Conservation (phyloP, 2,329 filamentous ascomycete species). For the Biscogniauxia mediterranea region DNA sequence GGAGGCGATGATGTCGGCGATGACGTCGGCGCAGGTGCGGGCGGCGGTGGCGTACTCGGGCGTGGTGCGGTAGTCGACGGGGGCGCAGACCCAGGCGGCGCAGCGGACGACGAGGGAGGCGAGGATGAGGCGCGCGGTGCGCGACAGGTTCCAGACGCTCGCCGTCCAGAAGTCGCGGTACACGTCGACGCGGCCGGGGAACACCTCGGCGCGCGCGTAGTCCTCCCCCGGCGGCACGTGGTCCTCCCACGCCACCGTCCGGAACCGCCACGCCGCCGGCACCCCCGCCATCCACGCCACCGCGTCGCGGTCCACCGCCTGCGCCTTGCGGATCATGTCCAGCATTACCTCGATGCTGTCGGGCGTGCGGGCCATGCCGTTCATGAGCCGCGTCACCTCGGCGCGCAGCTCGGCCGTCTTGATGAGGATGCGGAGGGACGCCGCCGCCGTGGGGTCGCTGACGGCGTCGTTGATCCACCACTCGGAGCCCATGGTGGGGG, state of each 20-base stretch:
- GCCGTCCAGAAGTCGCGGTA: slow-evolving; percentile 59
- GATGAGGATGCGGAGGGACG: slow-evolving; percentile 53
- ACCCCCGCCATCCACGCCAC: slow-evolving; percentile 50
- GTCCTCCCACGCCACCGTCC: slow-evolving; percentile 57
- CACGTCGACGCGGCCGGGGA: slow-evolving; percentile 58
- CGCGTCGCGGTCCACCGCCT: slow-evolving; percentile 52
- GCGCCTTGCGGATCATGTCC: slow-evolving; percentile 50
- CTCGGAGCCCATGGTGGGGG: slow-evolving; percentile 52
- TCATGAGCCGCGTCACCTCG: slow-evolving; percentile 51
- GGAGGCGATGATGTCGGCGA: slow-evolving; percentile 58
- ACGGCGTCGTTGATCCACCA: slow-evolving; percentile 59
- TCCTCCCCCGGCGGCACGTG: slow-evolving; percentile 48
- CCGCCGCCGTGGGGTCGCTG: slow-evolving; percentile 46
- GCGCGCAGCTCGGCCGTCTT: slow-evolving; percentile 54
- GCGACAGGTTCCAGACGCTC: slow-evolving; percentile 56
- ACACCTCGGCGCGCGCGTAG: slow-evolving; percentile 54
- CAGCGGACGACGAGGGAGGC: slow-evolving; percentile 57
- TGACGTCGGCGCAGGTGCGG: slow-evolving; percentile 49
- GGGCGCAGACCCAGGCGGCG: slow-evolving; percentile 58
- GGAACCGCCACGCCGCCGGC: slow-evolving; percentile 49
- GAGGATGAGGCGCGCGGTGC: slow-evolving; percentile 53
- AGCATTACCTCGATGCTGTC: slow-evolving; percentile 51
- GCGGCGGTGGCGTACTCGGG: slow-evolving; percentile 58
- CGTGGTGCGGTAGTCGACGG: slow-evolving; percentile 61
- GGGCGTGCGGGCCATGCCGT: slow-evolving; percentile 43